phyloP scores from a whole-genome alignment of 345 rosid species.

The Rhizophora apiculata region DNA sequence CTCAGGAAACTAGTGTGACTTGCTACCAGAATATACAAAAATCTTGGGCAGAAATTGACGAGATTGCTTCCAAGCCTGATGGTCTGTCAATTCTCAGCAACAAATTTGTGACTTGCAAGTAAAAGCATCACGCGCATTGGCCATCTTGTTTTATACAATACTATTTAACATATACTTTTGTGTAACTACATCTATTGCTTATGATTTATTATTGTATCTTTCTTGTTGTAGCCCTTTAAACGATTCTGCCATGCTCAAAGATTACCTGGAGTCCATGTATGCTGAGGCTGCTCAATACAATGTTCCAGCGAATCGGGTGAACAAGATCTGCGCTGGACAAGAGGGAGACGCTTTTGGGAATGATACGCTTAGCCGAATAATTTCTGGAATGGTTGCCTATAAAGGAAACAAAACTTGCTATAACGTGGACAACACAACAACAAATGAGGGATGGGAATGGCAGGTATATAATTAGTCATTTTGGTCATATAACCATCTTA shows the following conservation, averaged over 20 bases:
- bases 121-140: background rate
- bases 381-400: slow-evolving; percentile 27
- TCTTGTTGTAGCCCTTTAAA: slow-evolving; percentile 26
- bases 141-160: background rate
- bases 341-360: slow-evolving; percentile 13
- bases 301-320: slow-evolving; percentile 28
- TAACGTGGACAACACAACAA: slow-evolving; percentile 10
- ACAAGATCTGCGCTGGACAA: slow-evolving; percentile 35
- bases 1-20: slow-evolving; percentile 53
- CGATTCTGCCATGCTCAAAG: slow-evolving; percentile 27
- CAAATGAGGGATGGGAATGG: slow-evolving; percentile 36
- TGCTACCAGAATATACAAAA: slow-evolving; percentile 47
- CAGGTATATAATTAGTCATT: slow-evolving; percentile 31
- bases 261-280: slow-evolving; percentile 19
- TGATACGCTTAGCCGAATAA: slow-evolving; percentile 21
- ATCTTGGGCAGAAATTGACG: slow-evolving; percentile 57
- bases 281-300: slow-evolving; percentile 44
- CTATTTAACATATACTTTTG: no score
- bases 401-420: slow-evolving; percentile 17
- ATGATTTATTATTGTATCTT: no score
- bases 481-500: no score
- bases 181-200: no score
- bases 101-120: slow-evolving; percentile 68
- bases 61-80: slow-evolving; percentile 39
- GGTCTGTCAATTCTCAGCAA: slow-evolving; percentile 52